Conservation (phyloP, 108 stramenopile species). For the Skeletonema grethae region DNA sequence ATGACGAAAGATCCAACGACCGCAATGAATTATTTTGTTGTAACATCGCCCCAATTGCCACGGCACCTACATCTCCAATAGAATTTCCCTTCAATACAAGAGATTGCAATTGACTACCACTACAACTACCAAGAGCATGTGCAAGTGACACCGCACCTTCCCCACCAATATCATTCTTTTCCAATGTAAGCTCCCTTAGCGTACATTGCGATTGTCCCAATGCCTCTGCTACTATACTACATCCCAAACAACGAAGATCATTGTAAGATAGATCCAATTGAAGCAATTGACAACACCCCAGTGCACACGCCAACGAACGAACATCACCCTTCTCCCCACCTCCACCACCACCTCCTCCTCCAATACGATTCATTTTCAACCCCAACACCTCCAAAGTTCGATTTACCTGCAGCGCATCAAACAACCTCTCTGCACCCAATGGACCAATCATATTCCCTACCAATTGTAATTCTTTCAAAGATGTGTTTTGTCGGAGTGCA, state of each 20-base stretch:
- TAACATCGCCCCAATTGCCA: conserved; percentile 17
- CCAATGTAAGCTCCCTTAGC: conserved; percentile 9
- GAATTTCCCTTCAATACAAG: conserved; percentile 11
- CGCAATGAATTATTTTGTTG: not conserved
- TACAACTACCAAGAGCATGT: not conserved
- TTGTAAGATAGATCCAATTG: conserved; percentile 25
- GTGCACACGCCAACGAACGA: not conserved
- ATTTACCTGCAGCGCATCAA: not conserved
- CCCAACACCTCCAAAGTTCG: conserved; percentile 7
- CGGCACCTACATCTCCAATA: conserved; percentile 11
- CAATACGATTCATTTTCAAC: conserved; percentile 20
- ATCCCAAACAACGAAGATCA: conserved; percentile 18
- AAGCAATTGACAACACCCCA: conserved; percentile 12
- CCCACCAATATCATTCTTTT: conserved; percentile 20
- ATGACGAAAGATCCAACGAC: conserved; percentile 9
- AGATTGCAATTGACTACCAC: not conserved
- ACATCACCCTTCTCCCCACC: conserved; percentile 10
- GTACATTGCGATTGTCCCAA: not conserved
- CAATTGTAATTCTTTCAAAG: conserved; percentile 3
- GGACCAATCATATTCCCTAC: conserved; percentile 29
- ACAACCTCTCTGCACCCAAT: not conserved
- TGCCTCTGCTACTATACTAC: conserved; percentile 9
- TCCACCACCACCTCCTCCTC: conserved; percentile 9
- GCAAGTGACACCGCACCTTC: conserved; percentile 11
- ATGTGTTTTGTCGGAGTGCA: conserved; percentile 2